These are phyloP conservation scores for Helichrysum umbraculigerum DNA, from an alignment of 129 eudicot genomes.

Conservation along the genomic window DNA sequence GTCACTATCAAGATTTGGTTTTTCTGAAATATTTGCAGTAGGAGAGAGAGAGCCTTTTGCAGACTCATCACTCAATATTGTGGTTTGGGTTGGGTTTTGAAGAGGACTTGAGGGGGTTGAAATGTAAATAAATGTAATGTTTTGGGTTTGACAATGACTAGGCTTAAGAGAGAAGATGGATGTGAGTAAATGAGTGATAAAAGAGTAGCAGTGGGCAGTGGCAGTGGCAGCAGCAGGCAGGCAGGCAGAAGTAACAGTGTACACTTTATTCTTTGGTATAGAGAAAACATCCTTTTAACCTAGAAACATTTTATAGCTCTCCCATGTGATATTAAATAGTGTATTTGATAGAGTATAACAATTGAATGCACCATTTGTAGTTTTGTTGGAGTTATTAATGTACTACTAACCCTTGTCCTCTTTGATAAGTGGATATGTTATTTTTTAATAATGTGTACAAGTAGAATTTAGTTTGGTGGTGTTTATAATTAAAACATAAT, in stretches of 20 bases:
- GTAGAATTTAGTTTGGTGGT: no score
- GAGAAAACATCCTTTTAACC: conserved; percentile 30
- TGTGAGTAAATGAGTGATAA: conserved; percentile 40
- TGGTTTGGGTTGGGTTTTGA: not conserved
- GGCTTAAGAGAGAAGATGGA: conserved; percentile 36
- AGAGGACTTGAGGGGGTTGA: not conserved
- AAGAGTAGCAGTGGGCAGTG: conserved; percentile 20
- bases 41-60: conserved; percentile 40
- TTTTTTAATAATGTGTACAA: no score
- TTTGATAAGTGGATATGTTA: no score
- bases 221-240: not conserved
- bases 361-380: no score
- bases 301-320: conserved; percentile 15
- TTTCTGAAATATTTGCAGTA: conserved; percentile 41
- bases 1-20: conserved; percentile 44
- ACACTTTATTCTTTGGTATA: conserved; percentile 28
- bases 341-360: no score
- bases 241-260: conserved; percentile 25
- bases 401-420: no score
- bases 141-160: conserved; percentile 36
- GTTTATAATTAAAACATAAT: no score
- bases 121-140: not conserved
- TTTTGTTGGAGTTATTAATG: no score
- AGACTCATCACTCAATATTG: conserved; percentile 28
- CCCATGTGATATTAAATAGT: conserved; percentile 12